A percentile compares a stretch with the other conserved stretches of the same genome.
phyloP scores from a whole-genome alignment of 345 rosid genomes.

The Conringia planisiliqua region DNA sequence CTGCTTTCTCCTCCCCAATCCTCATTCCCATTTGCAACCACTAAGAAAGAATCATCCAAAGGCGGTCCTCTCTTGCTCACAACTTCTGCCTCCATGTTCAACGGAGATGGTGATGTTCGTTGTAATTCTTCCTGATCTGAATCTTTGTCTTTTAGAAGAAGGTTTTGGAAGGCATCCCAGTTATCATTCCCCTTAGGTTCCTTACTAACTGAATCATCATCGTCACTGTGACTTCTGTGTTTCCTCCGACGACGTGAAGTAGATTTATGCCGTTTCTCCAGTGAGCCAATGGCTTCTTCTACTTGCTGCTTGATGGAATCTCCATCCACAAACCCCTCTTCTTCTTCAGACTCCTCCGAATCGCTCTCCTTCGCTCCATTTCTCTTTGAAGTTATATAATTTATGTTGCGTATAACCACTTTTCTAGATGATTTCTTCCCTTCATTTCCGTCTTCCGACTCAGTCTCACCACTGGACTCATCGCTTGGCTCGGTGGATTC shows the following conservation, averaged over 20 bases:
- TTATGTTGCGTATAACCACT: slow-evolving; percentile 93
- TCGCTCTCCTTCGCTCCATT: slow-evolving; percentile 53
- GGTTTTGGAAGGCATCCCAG: slow-evolving; percentile 90
- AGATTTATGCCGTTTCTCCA: slow-evolving; percentile 63
- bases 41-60: slow-evolving; percentile 60
- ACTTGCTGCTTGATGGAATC: slow-evolving; percentile 74
- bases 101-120: slow-evolving; percentile 27
- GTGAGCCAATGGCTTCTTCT: slow-evolving; percentile 79
- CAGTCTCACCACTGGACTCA: slow-evolving; percentile 27
- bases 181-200: slow-evolving; percentile 48
- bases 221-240: slow-evolving; percentile 35
- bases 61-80: slow-evolving; percentile 40
- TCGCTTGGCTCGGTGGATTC: slow-evolving; percentile 46
- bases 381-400: slow-evolving; percentile 82
- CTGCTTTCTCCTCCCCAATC: slow-evolving; percentile 39
- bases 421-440: slow-evolving; percentile 77
- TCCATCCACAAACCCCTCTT: slow-evolving; percentile 60
- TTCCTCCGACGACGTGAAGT: slow-evolving; percentile 51
- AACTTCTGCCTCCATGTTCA: slow-evolving; percentile 43
- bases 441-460: slow-evolving; percentile 39
- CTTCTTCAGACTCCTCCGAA: slow-evolving; percentile 61
- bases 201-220: slow-evolving; percentile 39
- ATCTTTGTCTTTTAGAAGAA: slow-evolving; percentile 65
- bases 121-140: slow-evolving; percentile 39
- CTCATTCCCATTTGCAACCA: slow-evolving; percentile 38